These are phyloP conservation scores for Skeletonema potamos DNA, from an alignment of 108 stramenopile species.

Conservation along the genomic window DNA sequence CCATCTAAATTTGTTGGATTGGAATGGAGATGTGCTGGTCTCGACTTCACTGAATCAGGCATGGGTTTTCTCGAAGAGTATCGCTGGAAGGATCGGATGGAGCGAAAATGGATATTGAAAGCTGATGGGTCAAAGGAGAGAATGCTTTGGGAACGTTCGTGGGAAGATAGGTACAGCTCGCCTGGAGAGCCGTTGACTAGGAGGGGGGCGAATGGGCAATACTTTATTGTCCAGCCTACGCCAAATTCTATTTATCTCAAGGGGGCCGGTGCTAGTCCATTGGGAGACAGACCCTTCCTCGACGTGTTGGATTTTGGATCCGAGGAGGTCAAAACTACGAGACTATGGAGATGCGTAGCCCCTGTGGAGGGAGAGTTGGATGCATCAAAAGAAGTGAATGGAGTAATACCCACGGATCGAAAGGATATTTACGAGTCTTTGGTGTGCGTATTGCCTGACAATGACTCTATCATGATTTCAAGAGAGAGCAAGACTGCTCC, in stretches of 20 bases:
- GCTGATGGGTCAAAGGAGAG: constrained; percentile 6
- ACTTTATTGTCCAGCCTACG: constrained; percentile 37
- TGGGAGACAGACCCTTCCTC: constrained; percentile 51
- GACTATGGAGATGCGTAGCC: constrained; percentile 45
- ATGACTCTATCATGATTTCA: constrained; percentile 46
- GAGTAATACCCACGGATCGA: constrained; percentile 35
- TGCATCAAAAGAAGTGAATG: constrained; percentile 37
- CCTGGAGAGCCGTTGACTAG: constrained; percentile 36
- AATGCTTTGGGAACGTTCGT: constrained; percentile 34
- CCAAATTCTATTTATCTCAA: constrained; percentile 32
- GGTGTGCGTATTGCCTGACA: constrained; percentile 38
- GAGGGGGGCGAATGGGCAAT: constrained; percentile 14
- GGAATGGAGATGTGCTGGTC: constrained; percentile 32
- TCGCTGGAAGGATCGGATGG: constrained; percentile 45
- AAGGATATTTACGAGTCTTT: constrained; percentile 43
- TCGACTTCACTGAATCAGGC: constrained; percentile 27
- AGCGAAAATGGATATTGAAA: constrained; percentile 32
- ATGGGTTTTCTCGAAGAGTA: constrained; percentile 18
- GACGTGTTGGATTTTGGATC: constrained; percentile 40
- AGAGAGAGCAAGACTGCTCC: constrained; percentile 48
- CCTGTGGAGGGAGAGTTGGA: constrained; percentile 49
- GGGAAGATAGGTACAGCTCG: constrained; percentile 41
- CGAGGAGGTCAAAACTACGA: constrained; percentile 15
- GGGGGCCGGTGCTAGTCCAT: constrained; percentile 44
- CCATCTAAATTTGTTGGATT: constrained; percentile 25